Percentiles rank a stretch among this genome's conserved stretches.
These are phyloP conservation scores for Manihot esculenta DNA, from an alignment of 441 rosid genomes.

Conservation along the genomic window DNA sequence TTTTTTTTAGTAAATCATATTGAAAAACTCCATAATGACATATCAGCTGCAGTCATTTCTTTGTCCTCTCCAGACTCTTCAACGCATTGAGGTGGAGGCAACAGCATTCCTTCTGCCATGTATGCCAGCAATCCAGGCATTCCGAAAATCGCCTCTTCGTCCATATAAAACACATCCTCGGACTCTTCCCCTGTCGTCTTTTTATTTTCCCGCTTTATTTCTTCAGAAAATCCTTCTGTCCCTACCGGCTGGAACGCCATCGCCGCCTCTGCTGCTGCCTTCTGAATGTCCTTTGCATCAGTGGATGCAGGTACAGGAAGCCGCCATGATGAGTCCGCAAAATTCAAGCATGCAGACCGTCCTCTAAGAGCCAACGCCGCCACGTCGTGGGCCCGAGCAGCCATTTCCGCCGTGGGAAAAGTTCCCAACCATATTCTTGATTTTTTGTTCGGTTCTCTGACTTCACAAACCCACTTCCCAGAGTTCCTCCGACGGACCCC, in stretches of 20 bases:
- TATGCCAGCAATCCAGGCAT: constrained; percentile 53
- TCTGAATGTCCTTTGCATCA: constrained; percentile 69
- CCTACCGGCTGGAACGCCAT: constrained; percentile 39
- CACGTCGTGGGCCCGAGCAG: constrained; percentile 90
- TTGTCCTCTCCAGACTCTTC: constrained; percentile 35
- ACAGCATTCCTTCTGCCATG: constrained; percentile 79
- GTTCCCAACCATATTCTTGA: constrained; percentile 91
- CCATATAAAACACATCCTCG: constrained; percentile 41
- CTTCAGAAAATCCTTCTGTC: background rate
- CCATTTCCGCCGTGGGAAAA: constrained; percentile 76
- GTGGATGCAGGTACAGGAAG: constrained; percentile 61
- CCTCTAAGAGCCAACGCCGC: constrained; percentile 80
- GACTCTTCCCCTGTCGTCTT: constrained; percentile 10
- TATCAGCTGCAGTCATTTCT: constrained; percentile 39
- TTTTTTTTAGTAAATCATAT: constrained; percentile 8
- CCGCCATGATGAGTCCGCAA: constrained; percentile 83
- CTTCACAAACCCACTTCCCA: constrained; percentile 90
- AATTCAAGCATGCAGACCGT: constrained; percentile 72
- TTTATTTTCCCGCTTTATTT: background rate
- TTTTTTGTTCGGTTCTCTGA: constrained; percentile 80
- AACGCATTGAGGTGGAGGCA: constrained; percentile 61
- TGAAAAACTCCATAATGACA: constrained; percentile 61
- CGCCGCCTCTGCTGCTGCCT: constrained; percentile 77
- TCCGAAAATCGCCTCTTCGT: constrained; percentile 56
- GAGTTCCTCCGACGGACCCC: constrained; percentile 70